These are phyloP conservation scores for Neonectria magnoliae DNA, from an alignment of 2,329 filamentous ascomycete genomes.

Conservation along the genomic window DNA sequence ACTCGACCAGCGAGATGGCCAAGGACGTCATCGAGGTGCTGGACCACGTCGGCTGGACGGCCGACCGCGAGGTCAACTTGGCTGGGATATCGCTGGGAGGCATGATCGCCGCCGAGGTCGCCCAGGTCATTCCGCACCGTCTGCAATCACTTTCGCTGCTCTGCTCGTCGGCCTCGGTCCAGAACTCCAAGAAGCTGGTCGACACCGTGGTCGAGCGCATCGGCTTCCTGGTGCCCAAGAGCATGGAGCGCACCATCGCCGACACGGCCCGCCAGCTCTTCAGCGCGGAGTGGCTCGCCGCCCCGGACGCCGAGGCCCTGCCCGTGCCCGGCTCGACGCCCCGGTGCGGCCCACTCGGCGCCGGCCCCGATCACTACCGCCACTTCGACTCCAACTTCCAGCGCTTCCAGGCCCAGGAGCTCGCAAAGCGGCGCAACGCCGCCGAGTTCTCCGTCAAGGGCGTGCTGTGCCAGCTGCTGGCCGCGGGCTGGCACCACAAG, in stretches of 20 bases:
- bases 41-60: slow-evolving; percentile 75
- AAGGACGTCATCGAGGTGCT: slow-evolving; percentile 77
- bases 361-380: slow-evolving; percentile 52
- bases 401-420: slow-evolving; percentile 82
- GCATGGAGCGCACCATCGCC: slow-evolving; percentile 71
- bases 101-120: slow-evolving; percentile 91
- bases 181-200: slow-evolving; percentile 69
- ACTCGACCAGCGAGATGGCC: slow-evolving; percentile 88
- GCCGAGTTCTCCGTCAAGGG: slow-evolving; percentile 71
- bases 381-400: slow-evolving; percentile 81
- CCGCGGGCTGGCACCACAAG: slow-evolving; percentile 84
- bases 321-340: slow-evolving; percentile 57
- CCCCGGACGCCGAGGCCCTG: slow-evolving; percentile 67
- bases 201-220: slow-evolving; percentile 71
- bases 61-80: slow-evolving; percentile 66
- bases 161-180: slow-evolving; percentile 69
- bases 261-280: slow-evolving; percentile 76
- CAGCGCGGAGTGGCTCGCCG: slow-evolving; percentile 67
- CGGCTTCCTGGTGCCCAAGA: slow-evolving; percentile 73
- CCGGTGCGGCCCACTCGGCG: slow-evolving; percentile 45
- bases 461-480: slow-evolving; percentile 81
- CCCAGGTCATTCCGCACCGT: slow-evolving; percentile 60
- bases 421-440: slow-evolving; percentile 73
- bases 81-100: slow-evolving; percentile 86
- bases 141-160: slow-evolving; percentile 68